Base-by-base conservation (phyloP, 2,329 filamentous ascomycete genomes). In the Aureobasidium sp. region DNA sequence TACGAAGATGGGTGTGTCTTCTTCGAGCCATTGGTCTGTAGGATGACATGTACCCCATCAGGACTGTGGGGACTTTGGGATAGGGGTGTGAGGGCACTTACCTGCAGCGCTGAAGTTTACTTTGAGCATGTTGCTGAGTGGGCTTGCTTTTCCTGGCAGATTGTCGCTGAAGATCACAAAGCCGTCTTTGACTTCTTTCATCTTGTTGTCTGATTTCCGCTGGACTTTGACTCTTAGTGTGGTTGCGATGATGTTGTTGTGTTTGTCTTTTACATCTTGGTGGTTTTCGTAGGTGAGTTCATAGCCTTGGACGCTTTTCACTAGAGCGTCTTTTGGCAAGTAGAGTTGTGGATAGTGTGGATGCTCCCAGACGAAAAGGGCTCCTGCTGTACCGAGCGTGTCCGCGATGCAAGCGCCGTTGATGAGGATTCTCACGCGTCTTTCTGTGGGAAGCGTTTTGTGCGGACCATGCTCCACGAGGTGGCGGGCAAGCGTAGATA, bases 1-100 rank as follows among this genome's bases (percentile, higher is more conserved):
- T 3, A 83, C 78, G 67, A 80, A 80, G 61, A 87, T 81, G 1
- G 79, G 80, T 0, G 76, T 74, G 56, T 86, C 83, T 72, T 87
- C 85, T 68, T 86, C 84, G 66, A 79, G 79, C 79, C 79, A 82
- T 51, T 75, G 70, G 44, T 79, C 77, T 63, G 12, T 31, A 11
- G 12, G 41, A 25, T 2, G 15, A 8, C 22, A 25, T 25, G 22
- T 25, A 25, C 22, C 22, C 6, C 17, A 17, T 53, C 53, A 48
- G 59, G 17, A 51, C 31, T 27, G 14, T 20, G 41, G 22, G 8
- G 9, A 22, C n/a, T 5, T 5, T 7, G 8, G 20, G 6, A 15
- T 17, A 14, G 12, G n/a, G 15, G 14, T n/a, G 25, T 47, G 11
- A 27, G 14, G 9, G 36, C 7, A 48, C 60, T 45, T 45, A 64